A percentile compares a stretch with the other conserved stretches of the same genome.
These are phyloP conservation scores for Pseudocercospora vitis DNA, from an alignment of 2,329 filamentous ascomycete species.

Conservation along the genomic window DNA sequence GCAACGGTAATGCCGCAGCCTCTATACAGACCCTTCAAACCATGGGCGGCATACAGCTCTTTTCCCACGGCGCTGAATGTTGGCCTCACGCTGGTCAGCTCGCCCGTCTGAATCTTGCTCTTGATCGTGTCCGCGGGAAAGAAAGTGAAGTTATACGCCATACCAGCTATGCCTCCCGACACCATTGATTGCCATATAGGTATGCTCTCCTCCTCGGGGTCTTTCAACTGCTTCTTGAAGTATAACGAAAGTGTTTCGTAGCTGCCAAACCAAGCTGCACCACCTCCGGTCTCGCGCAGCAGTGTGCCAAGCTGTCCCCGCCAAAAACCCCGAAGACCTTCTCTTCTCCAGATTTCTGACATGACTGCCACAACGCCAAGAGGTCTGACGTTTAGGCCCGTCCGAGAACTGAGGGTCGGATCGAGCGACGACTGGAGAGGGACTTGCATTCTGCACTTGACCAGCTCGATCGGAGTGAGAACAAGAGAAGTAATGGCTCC, in stretches of 20 bases:
- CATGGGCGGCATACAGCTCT: constrained; percentile 77
- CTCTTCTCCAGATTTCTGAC: constrained; percentile 73
- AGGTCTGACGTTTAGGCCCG: constrained; percentile 19
- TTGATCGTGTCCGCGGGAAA: constrained; percentile 98
- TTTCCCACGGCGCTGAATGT: constrained; percentile 72
- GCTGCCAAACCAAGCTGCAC: constrained; percentile 90
- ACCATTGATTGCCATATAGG: constrained; percentile 84
- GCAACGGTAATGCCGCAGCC: constrained; percentile 92
- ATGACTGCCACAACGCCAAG: constrained; percentile 67
- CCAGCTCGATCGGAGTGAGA: constrained; percentile 90
- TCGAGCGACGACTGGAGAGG: constrained; percentile 46
- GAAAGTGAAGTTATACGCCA: constrained; percentile 95
- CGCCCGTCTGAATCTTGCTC: constrained; percentile 90
- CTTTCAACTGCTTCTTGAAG: constrained; percentile 51
- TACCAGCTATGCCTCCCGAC: constrained; percentile 82
- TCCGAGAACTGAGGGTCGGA: constrained; percentile 23
- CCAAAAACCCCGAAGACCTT: constrained; percentile 88
- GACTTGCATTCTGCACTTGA: constrained; percentile 98
- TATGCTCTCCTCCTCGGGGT: constrained; percentile 52
- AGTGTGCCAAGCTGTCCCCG: constrained; percentile 90
- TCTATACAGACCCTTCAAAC: constrained; percentile 81
- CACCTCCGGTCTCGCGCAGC: constrained; percentile 89
- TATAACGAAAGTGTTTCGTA: constrained; percentile 77
- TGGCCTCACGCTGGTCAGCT: constrained; percentile 49
- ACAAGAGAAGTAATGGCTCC: constrained; percentile 88